Percentiles rank a stretch among this genome's conserved stretches.
phyloP scores from a whole-genome alignment of 2,329 filamentous ascomycete genomes.

The Cercospora beticola region DNA sequence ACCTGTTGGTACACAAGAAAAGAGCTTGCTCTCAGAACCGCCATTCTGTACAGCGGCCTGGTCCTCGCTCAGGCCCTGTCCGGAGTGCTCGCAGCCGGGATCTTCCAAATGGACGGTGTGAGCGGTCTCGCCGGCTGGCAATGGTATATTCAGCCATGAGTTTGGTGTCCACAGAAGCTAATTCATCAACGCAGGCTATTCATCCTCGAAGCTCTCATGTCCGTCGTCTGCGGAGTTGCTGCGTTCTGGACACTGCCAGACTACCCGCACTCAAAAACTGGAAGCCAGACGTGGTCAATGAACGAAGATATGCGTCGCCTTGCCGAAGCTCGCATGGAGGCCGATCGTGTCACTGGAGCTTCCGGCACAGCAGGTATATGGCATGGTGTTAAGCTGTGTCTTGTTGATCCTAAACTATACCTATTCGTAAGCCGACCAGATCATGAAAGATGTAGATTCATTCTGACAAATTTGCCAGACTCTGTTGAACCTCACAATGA shows the following conservation, averaged over 20 bases:
- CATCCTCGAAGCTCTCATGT: conserved; percentile 27
- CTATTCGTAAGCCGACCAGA: conserved; percentile 12
- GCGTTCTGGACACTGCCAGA: conserved; percentile 16
- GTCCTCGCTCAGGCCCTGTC: conserved; percentile 34
- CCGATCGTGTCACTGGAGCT: conserved; percentile 8
- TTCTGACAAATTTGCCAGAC: background rate
- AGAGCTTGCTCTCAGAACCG: conserved; percentile 41
- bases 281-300: conserved; percentile 4
- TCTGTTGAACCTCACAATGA: background rate
- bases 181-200: conserved; percentile 19
- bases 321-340: conserved; percentile 1
- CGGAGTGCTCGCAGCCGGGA: conserved; percentile 21
- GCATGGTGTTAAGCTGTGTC: conserved; percentile 11
- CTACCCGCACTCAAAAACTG: conserved; percentile 11
- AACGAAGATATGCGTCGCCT: conserved; percentile 1
- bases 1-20: conserved; percentile 44
- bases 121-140: conserved; percentile 37
- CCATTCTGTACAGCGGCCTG: conserved; percentile 36
- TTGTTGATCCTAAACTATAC: conserved; percentile 28
- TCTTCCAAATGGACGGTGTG: conserved; percentile 31
- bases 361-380: background rate
- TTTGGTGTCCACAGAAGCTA: background rate
- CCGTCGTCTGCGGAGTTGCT: conserved; percentile 6
- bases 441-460: background rate
- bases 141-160: conserved; percentile 11